phyloP scores from a whole-genome alignment of 2,329 filamentous ascomycete species.

The Coleophoma cylindrospora region DNA sequence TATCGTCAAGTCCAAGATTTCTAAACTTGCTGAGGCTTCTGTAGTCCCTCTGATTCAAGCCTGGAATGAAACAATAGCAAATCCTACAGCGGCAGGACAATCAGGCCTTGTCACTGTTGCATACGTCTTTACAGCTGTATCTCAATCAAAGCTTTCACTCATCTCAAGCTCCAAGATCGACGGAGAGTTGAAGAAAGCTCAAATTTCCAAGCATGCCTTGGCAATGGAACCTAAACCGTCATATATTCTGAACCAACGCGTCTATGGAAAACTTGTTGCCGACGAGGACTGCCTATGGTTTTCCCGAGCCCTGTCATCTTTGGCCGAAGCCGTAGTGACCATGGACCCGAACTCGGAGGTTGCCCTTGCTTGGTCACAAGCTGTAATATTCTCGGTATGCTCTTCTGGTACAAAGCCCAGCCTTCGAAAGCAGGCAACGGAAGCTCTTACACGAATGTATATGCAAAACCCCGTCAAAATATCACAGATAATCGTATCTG shows the following conservation, averaged over 20 bases:
- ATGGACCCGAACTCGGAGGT: slow-evolving; percentile 43
- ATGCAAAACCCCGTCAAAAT: slow-evolving; percentile 50
- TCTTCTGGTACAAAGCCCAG: slow-evolving; percentile 54
- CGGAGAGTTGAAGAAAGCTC: slow-evolving; percentile 54
- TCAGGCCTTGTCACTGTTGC: slow-evolving; percentile 77
- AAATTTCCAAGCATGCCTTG: slow-evolving; percentile 61
- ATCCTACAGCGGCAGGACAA: slow-evolving; percentile 74
- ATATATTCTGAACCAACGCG: slow-evolving; percentile 76
- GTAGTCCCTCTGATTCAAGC: slow-evolving; percentile 56
- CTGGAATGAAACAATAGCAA: slow-evolving; percentile 74
- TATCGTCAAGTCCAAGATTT: slow-evolving; percentile 40
- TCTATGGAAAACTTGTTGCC: slow-evolving; percentile 73
- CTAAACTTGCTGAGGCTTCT: slow-evolving; percentile 47
- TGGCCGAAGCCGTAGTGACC: slow-evolving; percentile 44
- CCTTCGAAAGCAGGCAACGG: slow-evolving; percentile 58
- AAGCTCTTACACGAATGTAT: slow-evolving; percentile 62
- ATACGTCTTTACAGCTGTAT: slow-evolving; percentile 67
- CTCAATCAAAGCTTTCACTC: slow-evolving; percentile 45
- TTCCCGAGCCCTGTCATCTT: slow-evolving; percentile 60
- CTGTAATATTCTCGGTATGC: slow-evolving; percentile 74
- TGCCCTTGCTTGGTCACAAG: slow-evolving; percentile 75
- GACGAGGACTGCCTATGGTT: slow-evolving; percentile 79
- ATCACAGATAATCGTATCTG: slow-evolving; percentile 60
- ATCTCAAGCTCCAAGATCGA: slow-evolving; percentile 51
- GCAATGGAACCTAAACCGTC: slow-evolving; percentile 75